These are phyloP conservation scores for Linderniella brevidens DNA, from an alignment of 257 asterid genomes.

Conservation along the genomic window DNA sequence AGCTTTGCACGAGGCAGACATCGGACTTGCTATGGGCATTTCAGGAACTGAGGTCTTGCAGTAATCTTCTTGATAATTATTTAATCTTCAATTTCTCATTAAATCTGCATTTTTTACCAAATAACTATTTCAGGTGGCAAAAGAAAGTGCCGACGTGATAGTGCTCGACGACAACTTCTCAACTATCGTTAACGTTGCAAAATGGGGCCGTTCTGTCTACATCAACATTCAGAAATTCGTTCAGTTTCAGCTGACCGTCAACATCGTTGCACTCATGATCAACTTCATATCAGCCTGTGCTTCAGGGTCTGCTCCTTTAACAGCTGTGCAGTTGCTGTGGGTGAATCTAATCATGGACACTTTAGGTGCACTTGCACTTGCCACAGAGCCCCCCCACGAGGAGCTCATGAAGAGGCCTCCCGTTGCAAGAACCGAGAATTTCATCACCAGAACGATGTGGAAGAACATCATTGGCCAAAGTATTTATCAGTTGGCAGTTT, in stretches of 20 bases:
- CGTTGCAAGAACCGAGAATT: conserved; percentile 43
- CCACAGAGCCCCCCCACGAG: conserved; percentile 92
- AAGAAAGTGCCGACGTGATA: conserved; percentile 93
- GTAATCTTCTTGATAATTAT: neutral
- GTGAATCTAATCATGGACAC: conserved; percentile 99
- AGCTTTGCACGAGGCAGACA: conserved; percentile 81
- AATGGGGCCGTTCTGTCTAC: conserved; percentile 96
- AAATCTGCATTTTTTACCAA: neutral
- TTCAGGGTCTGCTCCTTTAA: conserved; percentile 98
- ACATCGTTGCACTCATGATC: conserved; percentile 86
- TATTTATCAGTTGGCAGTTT: conserved; percentile 59
- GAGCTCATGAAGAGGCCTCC: conserved; percentile 91
- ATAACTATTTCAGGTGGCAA: conserved; percentile 60
- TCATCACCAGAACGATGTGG: conserved; percentile 89
- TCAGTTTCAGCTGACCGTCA: conserved; percentile 91
- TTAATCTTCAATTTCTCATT: neutral
- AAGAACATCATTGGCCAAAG: conserved; percentile 88
- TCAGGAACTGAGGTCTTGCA: conserved; percentile 73
- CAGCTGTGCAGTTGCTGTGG: conserved; percentile 97
- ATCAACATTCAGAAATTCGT: conserved; percentile 95
- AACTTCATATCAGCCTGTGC: conserved; percentile 74
- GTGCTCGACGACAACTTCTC: conserved; percentile 91
- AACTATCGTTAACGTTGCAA: conserved; percentile 86
- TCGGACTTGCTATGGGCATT: conserved; percentile 92
- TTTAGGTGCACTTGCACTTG: conserved; percentile 93